These are phyloP conservation scores for Mycena rebaudengoi DNA, from an alignment of 768 basidiomycete species.

Conservation along the genomic window DNA sequence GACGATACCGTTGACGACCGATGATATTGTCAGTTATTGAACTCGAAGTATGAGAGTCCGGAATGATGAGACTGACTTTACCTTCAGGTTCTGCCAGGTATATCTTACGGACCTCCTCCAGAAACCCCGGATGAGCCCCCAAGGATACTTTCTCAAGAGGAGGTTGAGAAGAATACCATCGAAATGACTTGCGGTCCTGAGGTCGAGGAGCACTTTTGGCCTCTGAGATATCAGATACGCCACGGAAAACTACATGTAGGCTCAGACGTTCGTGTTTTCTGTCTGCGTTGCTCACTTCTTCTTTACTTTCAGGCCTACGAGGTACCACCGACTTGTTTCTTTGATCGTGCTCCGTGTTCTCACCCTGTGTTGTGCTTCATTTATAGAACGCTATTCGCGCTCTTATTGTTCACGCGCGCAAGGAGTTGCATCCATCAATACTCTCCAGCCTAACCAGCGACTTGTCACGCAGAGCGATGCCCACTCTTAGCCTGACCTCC, in stretches of 20 bases:
- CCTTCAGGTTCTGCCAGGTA: too few relatives aligned
- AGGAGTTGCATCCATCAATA: background rate
- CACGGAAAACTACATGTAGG: conserved; percentile 3
- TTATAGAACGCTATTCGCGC: conserved; percentile 1
- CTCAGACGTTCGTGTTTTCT: background rate
- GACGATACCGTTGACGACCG: too few relatives aligned
- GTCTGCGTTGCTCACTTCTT: background rate
- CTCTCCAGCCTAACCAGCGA: background rate
- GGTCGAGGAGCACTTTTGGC: conserved; percentile 18
- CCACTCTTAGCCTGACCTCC: background rate
- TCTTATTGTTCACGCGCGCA: conserved; percentile 10
- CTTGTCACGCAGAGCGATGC: background rate
- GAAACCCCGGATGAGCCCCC: background rate
- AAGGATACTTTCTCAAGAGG: background rate
- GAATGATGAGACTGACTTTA: too few relatives aligned
- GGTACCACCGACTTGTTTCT: background rate
- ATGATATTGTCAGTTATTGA: too few relatives aligned
- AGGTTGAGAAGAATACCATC: background rate
- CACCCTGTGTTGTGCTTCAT: background rate
- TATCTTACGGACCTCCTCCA: too few relatives aligned
- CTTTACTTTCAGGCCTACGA: conserved; percentile 3
- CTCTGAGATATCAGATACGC: conserved; percentile 9
- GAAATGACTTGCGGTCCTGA: conserved; percentile 18
- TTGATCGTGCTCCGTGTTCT: background rate
- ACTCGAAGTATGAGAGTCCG: too few relatives aligned